Percentiles rank a stretch among this genome's conserved stretches.
Conservation (phyloP, 2,329 filamentous ascomycete species). For the Fusarium begoniae region DNA sequence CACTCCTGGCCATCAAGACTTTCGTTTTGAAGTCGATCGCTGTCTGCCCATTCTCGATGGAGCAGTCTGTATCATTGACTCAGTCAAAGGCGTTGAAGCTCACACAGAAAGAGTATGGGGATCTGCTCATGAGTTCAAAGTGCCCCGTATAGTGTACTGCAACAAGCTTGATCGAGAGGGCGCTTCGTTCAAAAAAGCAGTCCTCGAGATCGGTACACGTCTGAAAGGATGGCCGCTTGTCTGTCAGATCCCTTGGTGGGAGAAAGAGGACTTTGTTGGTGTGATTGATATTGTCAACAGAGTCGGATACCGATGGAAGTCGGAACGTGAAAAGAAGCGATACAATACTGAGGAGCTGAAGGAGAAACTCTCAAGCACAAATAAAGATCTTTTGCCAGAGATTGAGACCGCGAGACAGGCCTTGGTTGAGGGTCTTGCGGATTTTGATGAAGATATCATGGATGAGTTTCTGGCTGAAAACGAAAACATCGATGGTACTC, state of each 20-base stretch:
- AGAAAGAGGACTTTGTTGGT: conserved; percentile 80
- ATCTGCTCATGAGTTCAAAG: conserved; percentile 85
- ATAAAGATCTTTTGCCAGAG: conserved; percentile 69
- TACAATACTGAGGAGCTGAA: conserved; percentile 44
- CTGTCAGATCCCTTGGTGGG: conserved; percentile 96
- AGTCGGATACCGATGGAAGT: conserved; percentile 77
- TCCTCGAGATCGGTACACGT: conserved; percentile 83
- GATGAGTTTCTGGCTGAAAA: conserved; percentile 83
- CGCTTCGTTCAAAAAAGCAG: conserved; percentile 81
- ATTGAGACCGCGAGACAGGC: conserved; percentile 78
- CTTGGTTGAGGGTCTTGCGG: conserved; percentile 84
- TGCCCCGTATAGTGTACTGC: conserved; percentile 81
- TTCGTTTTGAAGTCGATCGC: conserved; percentile 94
- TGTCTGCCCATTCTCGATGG: conserved; percentile 90
- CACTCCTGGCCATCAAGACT: conserved; percentile 93
- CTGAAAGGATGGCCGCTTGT: conserved; percentile 87
- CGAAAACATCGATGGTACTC: conserved; percentile 73
- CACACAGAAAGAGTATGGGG: conserved; percentile 97
- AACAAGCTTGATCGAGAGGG: conserved; percentile 84
- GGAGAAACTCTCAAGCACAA: conserved; percentile 53
- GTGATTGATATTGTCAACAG: conserved; percentile 85
- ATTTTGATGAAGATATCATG: conserved; percentile 87
- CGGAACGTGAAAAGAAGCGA: conserved; percentile 51
- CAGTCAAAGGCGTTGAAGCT: conserved; percentile 92
- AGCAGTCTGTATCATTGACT: conserved; percentile 91